Percentiles rank a stretch among this genome's conserved stretches.
Evolutionary conservation across 2,329 filamentous ascomycete genomes (phyloP).

Genomic region (Colletotrichum chrysophilum): DNA sequence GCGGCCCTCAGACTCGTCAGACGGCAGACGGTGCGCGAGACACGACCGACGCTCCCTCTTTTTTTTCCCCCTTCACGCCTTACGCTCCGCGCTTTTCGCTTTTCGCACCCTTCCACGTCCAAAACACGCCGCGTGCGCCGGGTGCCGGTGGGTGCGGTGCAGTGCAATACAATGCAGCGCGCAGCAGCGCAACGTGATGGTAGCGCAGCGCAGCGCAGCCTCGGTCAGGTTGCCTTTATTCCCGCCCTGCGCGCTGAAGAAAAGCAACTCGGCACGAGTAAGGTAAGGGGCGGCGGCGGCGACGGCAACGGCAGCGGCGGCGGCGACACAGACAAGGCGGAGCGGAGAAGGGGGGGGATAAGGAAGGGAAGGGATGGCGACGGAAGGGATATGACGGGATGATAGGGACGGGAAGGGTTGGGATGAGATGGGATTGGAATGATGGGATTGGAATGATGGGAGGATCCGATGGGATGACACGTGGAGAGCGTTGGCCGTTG

Average conservation of each 20-base stretch:
- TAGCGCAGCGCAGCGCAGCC: neutral
- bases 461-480: constrained; percentile 4
- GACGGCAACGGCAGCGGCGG: neutral
- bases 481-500: constrained; percentile 1
- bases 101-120: neutral
- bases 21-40: neutral
- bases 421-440: neutral
- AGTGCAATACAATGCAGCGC: neutral
- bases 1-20: neutral
- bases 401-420: neutral
- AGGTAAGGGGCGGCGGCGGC: neutral
- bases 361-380: neutral
- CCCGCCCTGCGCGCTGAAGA: neutral
- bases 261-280: neutral
- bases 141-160: neutral
- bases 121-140: neutral
- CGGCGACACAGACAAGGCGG: neutral
- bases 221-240: neutral
- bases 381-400: neutral
- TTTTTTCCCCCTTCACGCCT: neutral
- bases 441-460: neutral
- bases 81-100: neutral
- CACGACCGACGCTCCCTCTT: neutral
- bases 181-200: neutral
- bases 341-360: neutral